Evolutionary conservation across 176 grass and related monocot genomes (phyloP), one percentile per base, ranked within the genome.

Genomic region (Avena eriantha): DNA sequence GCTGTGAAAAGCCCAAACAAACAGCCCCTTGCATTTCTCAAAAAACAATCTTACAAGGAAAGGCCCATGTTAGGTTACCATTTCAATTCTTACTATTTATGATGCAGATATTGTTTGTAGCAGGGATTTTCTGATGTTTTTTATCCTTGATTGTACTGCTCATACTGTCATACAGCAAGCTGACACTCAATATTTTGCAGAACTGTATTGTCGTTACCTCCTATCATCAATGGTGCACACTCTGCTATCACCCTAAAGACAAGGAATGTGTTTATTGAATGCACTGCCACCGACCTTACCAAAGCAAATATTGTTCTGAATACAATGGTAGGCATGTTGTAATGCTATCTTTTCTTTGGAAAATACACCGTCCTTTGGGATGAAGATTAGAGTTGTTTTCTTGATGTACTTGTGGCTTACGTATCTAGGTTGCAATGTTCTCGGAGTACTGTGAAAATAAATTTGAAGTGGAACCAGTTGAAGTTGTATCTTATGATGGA

Each of bases 271-370:
- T 96, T 99, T 69, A 93, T 99, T 61, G 97, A 99, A 88, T 99
- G 97, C 87, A 96, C 97, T 71, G 94, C 92, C 56, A 99, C 97
- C 24, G 92, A 99, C 83, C 89, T 96, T 87, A 99, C 97, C 33
- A 99, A 99, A 85, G 90, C 94, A 86, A 99, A 96, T 23, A 96
- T 99, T 93, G 97, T 99, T 58, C 75, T 99, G 73, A 99, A 94
- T 87, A 96, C 97, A 87, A 89, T 99, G 97, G 97, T 99, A 88
- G 70, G 92, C 54, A 18, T 53, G 55, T 50, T 82, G 41, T 12
- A 24, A 39, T 84, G 46, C 35, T 73, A 41, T 88, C 16, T 64
- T 75, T 71, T 49, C 77, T 21, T 73, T 74, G 29, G 10, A 51
- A 80, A 79, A 36, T 54, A 34, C 66, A 4, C 39, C 60, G 57